Base-by-base conservation (phyloP, 768 basidiomycete species). In the Pleurotus ostreatus region DNA sequence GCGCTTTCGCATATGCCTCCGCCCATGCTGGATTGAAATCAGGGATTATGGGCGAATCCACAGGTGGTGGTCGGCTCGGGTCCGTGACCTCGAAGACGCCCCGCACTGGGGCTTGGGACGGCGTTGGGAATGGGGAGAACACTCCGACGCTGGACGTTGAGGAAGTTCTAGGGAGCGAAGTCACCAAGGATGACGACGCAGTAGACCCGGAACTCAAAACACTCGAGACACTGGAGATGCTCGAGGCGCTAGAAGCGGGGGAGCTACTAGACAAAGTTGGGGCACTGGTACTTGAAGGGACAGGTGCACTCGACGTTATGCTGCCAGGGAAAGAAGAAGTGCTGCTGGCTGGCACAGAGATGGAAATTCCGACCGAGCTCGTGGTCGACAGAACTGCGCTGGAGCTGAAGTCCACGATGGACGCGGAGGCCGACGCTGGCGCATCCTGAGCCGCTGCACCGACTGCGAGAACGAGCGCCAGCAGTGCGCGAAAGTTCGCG, bases 91-190 rank as follows among this genome's bases (percentile, higher is more conserved):
- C 81, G 64, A 79, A 88, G 4, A 81, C 67, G 6, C 78, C 78
- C 0, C 80, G 74, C 49, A 82, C 68, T 5, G 88, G 76, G 0
- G 70, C 61, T 54, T 82, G 77, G 0, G 81, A 78, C 13, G 88
- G 85, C 12, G 80, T 74, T 1, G 87, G 84, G 73, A 80, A 86
- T 3, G 85, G 78, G 11, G 77, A 69, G 74, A 88, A 87, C 74
- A 74, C 0, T 66, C 60, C 16, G 74, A 68, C 47, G 78, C 72
- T 12, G 79, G 76, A 30, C 30, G 76, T 54, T 4, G 52, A 41
- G 9, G 41, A 34, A 4, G 30, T 26, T 7, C 38, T 54, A 12
- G 18, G 25, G 22, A 39, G 38, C 4, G 52, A 54, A 40, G 52
- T 37, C 4, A 15, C 38, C 16, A 41, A 9, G 1, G 18, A 25